Conservation (phyloP, 2,329 filamentous ascomycete species). For the Pseudofabraea citricarpa region DNA sequence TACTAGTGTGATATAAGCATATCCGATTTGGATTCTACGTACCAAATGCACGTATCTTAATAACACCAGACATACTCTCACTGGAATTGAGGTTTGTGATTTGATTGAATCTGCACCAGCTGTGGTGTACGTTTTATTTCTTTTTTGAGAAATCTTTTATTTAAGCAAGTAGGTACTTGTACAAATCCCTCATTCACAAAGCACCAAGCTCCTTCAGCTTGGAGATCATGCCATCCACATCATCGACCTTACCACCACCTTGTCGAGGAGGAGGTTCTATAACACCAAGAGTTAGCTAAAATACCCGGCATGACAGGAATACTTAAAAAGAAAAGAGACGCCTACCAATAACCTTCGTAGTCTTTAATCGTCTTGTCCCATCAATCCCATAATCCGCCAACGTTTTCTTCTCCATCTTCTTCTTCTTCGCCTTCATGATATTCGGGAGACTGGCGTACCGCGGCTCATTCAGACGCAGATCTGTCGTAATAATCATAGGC, state of each 20-base stretch:
- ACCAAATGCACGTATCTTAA: no score
- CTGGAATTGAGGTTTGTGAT: no score
- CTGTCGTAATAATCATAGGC: conserved; percentile 92
- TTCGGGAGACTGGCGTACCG: conserved; percentile 93
- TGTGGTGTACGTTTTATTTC: background rate
- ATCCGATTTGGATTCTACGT: no score
- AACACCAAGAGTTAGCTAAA: conserved; percentile 11
- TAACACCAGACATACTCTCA: no score
- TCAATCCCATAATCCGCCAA: conserved; percentile 78
- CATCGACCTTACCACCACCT: conserved; percentile 94
- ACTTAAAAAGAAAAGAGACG: conserved; percentile 15
- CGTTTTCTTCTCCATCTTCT: conserved; percentile 90
- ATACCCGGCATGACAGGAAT: background rate
- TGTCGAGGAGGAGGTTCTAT: conserved; percentile 80
- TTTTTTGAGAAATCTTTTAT: no score
- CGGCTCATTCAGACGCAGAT: conserved; percentile 90
- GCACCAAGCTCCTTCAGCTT: conserved; percentile 97
- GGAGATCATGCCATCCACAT: conserved; percentile 88
- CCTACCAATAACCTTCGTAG: conserved; percentile 79
- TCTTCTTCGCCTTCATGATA: conserved; percentile 99
- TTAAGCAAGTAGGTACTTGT: no score
- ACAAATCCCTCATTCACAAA: conserved; percentile 57
- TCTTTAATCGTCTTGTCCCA: conserved; percentile 73
- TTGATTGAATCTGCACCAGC: background rate
- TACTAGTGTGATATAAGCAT: no score